Percentiles rank a stretch among this genome's conserved stretches.
These are phyloP conservation scores for Cinchona pubescens DNA, from an alignment of 257 asterid species.

Conservation along the genomic window DNA sequence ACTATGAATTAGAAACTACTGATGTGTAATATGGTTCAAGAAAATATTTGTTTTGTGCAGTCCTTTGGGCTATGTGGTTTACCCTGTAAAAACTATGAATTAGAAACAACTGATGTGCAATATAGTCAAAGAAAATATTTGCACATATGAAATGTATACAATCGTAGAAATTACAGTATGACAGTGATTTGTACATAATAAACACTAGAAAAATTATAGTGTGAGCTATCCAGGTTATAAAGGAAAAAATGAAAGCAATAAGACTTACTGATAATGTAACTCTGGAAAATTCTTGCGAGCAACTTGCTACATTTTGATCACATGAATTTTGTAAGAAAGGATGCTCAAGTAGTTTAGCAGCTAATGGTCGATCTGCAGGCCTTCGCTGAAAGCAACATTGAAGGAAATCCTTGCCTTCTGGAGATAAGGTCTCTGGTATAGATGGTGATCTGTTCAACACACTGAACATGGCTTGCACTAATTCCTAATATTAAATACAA, in stretches of 20 bases:
- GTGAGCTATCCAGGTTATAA: background rate
- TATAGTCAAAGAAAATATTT: background rate
- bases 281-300: conserved; percentile 41
- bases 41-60: background rate
- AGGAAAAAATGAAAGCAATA: conserved; percentile 1
- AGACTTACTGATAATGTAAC: conserved; percentile 43
- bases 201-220: background rate
- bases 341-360: conserved; percentile 59
- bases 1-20: background rate
- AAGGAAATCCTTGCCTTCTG: conserved; percentile 78
- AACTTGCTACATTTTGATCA: conserved; percentile 36
- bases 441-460: conserved; percentile 67
- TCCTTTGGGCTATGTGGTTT: too few relatives aligned
- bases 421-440: conserved; percentile 63
- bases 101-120: background rate
- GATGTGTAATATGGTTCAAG: background rate
- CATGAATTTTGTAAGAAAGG: conserved; percentile 49
- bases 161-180: too few relatives aligned
- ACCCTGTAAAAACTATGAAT: conserved; percentile 32
- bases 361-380: conserved; percentile 77
- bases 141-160: background rate
- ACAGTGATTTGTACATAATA: background rate
- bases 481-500: conserved; percentile 24
- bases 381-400: conserved; percentile 60
- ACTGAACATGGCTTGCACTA: conserved; percentile 92